These are phyloP conservation scores for Aspergillus neotritici DNA, from an alignment of 2,329 filamentous ascomycete species.

Conservation along the genomic window DNA sequence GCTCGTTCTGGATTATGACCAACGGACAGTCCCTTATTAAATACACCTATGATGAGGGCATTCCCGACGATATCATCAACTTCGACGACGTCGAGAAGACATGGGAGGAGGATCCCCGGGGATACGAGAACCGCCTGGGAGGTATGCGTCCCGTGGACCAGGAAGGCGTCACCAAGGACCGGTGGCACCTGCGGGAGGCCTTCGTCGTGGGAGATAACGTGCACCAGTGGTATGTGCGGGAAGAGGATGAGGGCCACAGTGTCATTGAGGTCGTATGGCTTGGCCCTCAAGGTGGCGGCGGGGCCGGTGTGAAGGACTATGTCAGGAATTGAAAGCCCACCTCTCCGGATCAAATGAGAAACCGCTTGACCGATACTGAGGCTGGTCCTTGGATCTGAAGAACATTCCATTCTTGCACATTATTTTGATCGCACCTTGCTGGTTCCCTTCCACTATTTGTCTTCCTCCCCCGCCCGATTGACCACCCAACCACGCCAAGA, in stretches of 20 bases:
- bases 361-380: constrained; percentile 23
- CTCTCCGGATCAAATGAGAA: constrained; percentile 13
- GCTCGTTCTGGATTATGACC: constrained; percentile 41
- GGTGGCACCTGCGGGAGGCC: constrained; percentile 37
- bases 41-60: constrained; percentile 35
- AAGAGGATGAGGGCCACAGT: constrained; percentile 37
- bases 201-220: constrained; percentile 39
- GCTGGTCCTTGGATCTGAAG: constrained; percentile 32
- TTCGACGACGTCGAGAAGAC: constrained; percentile 42
- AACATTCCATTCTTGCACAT: constrained; percentile 34
- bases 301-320: constrained; percentile 30
- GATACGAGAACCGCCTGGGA: constrained; percentile 37
- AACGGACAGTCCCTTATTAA: constrained; percentile 42
- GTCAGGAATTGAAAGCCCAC: constrained; percentile 21
- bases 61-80: constrained; percentile 37
- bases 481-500: constrained; percentile 6
- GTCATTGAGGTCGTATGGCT: constrained; percentile 43
- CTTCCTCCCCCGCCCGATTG: constrained; percentile 4
- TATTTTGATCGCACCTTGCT: constrained; percentile 21
- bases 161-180: constrained; percentile 37
- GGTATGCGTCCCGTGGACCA: constrained; percentile 37
- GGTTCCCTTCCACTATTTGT: constrained; percentile 13
- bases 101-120: constrained; percentile 39
- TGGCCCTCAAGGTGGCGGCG: constrained; percentile 34
- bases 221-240: constrained; percentile 39